Percentiles rank a stretch among this genome's conserved stretches.
These are phyloP conservation scores for Xylaria sp. DNA, from an alignment of 2,329 filamentous ascomycete genomes.

Conservation along the genomic window DNA sequence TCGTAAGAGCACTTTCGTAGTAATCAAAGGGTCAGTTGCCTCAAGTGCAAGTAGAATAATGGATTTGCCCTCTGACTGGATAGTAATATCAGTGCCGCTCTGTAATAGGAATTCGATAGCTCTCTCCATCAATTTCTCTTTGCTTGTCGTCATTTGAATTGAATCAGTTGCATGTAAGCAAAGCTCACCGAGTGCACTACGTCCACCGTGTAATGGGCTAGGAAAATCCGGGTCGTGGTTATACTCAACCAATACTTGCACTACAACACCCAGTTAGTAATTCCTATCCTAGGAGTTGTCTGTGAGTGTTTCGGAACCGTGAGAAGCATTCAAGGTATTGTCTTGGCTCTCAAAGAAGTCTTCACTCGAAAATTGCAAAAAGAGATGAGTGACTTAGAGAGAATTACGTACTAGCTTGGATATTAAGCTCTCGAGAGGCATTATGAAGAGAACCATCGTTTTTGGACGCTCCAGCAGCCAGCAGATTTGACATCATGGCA, in stretches of 20 bases:
- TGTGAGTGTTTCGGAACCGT: neutral
- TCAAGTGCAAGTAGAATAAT: constrained; percentile 70
- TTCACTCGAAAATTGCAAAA: neutral
- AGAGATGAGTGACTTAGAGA: neutral
- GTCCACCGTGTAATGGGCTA: constrained; percentile 69
- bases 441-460: constrained; percentile 77
- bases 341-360: neutral
- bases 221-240: constrained; percentile 74
- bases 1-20: constrained; percentile 69
- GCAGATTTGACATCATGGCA: constrained; percentile 64
- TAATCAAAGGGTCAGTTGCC: constrained; percentile 63
- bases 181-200: constrained; percentile 72
- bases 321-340: neutral
- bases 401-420: constrained; percentile 55
- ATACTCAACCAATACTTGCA: constrained; percentile 66
- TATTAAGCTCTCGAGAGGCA: constrained; percentile 68
- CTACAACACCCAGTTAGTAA: neutral
- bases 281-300: neutral
- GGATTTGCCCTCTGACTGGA: constrained; percentile 68
- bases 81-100: constrained; percentile 65
- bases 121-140: constrained; percentile 66
- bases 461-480: constrained; percentile 65
- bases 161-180: constrained; percentile 66
- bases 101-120: constrained; percentile 67
- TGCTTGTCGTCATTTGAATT: constrained; percentile 57